Evolutionary conservation across 305 asterid species (phyloP).

Genomic region (Fraxinus latifolia): DNA sequence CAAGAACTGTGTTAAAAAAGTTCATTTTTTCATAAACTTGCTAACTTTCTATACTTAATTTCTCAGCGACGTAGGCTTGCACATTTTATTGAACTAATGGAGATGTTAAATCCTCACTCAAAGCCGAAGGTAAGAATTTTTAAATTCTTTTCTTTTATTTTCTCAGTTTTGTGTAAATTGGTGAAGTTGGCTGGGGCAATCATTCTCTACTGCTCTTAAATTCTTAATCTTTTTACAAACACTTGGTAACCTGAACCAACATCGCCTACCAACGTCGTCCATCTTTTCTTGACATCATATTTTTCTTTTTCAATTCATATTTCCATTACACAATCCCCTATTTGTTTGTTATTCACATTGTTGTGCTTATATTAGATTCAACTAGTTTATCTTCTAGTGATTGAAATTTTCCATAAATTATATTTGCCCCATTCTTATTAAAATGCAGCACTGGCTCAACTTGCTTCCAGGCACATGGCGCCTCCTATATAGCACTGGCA

Average conservation of each 20-base stretch:
- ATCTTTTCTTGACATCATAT: not conserved
- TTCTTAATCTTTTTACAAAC: not conserved
- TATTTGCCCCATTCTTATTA: not conserved
- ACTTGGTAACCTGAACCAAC: not conserved
- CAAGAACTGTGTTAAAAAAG: not conserved
- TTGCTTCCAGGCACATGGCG: slow-evolving; percentile 94
- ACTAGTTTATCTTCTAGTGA: not conserved
- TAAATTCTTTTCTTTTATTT: not conserved
- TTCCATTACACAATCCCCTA: not conserved
- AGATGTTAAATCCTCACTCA: slow-evolving; percentile 80
- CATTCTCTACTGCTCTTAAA: not conserved
- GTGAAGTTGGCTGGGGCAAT: not conserved
- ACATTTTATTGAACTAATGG: slow-evolving; percentile 82
- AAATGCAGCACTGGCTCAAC: slow-evolving; percentile 71
- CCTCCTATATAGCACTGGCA: slow-evolving; percentile 78
- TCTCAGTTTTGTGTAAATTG: not conserved
- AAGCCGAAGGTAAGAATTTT: slow-evolving; percentile 58
- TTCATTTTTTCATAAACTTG: not conserved
- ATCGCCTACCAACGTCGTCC: not conserved
- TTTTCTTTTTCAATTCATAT: not conserved
- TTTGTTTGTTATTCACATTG: not conserved
- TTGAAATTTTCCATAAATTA: not conserved
- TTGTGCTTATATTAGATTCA: not conserved
- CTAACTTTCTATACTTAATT: slow-evolving; percentile 8
- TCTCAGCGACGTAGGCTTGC: slow-evolving; percentile 77